Base-by-base conservation (phyloP, 2,329 filamentous ascomycete species). In the Nothophoma quercina region DNA sequence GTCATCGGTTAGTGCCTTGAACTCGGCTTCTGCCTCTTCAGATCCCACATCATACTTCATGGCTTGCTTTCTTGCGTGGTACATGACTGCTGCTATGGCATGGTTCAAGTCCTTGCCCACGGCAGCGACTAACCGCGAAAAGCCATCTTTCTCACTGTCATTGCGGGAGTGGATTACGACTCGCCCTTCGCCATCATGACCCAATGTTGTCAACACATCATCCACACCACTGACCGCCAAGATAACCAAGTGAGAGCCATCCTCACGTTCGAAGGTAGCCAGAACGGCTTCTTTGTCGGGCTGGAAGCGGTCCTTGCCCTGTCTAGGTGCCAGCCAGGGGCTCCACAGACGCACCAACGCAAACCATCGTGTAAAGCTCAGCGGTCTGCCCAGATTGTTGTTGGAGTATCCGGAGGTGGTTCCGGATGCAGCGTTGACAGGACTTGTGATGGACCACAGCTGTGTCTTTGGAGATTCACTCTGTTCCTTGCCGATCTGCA, bases 311-410 rank as follows among this genome's bases (percentile, higher is more conserved):
- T 78, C 74, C 56, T 83, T 86, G 10, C 93, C 93, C 70, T 97
- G 93, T 30, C 91, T 81, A n/a, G 93, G 93, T 7, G 89, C 91
- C 9, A 96, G 78, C 93, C 93, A 98, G 1, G 92, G 88, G 26
- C 83, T 83, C 85, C 88, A 95, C 3, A 90, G 79, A 15, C 92
- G 85, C 5, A 96, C 87, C 10, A 96, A 76, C 7, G 90, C 86
- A 70, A 96, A 93, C 86, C 91, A 96, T 62, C 89, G 87, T 67
- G 83, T 82, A 42, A 84, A 75, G 33, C 83, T 82, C 64, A 83
- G 87, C 0, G 90, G 88, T 1, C 77, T 75, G 0, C 91, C 91
- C 1, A 96, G 74, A 2, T 77, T 73, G 23, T 86, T 70, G 39
- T 81, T 77, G 23, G 80, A 82, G 46, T 81, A 80, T 0, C 83